Conservation (phyloP, 257 asterid species). For the Jacaranda mimosifolia region DNA sequence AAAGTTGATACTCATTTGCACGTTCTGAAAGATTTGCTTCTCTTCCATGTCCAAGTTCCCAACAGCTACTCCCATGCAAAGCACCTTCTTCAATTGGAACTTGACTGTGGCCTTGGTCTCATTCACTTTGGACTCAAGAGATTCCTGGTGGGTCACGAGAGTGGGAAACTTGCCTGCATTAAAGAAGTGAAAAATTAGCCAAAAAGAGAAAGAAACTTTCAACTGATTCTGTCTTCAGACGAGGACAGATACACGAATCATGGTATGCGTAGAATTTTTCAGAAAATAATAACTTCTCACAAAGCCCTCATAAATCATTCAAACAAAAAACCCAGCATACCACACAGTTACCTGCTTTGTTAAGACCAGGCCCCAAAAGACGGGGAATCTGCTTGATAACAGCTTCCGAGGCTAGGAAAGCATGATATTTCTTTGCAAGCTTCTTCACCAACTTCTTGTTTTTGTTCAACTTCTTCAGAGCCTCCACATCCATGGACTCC, state of each 20-base stretch:
- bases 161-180: constrained; percentile 65
- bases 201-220: not conserved
- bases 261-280: not conserved
- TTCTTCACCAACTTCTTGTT: constrained; percentile 65
- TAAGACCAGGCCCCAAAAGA: constrained; percentile 63
- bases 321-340: not conserved
- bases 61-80: constrained; percentile 71
- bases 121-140: constrained; percentile 60
- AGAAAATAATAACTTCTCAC: not conserved
- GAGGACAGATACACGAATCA: not conserved
- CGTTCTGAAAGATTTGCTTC: constrained; percentile 59
- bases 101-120: constrained; percentile 64
- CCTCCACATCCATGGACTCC: constrained; percentile 67
- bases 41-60: constrained; percentile 63
- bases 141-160: constrained; percentile 60
- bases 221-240: not conserved
- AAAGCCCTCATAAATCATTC: not conserved
- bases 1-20: constrained; percentile 62
- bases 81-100: constrained; percentile 66
- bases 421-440: constrained; percentile 64
- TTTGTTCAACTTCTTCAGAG: constrained; percentile 57
- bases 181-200: not conserved
- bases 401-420: constrained; percentile 62
- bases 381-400: constrained; percentile 66
- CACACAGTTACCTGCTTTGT: constrained; percentile 57